phyloP scores from a whole-genome alignment of 768 basidiomycete genomes.

The Termitomyces sp. region DNA sequence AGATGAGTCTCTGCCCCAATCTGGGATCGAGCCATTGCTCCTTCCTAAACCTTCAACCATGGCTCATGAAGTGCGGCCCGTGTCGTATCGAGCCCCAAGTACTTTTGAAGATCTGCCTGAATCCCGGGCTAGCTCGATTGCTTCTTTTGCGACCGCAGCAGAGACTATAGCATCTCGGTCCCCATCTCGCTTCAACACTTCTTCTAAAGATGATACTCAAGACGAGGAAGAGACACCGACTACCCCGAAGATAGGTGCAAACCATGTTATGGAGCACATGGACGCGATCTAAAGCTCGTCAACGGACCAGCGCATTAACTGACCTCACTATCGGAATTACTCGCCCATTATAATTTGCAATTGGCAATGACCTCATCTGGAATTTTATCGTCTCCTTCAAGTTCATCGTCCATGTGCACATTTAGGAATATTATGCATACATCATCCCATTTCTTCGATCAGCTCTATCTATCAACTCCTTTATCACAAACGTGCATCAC shows the following conservation, averaged over 20 bases:
- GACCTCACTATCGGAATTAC: background rate
- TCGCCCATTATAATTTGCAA: no score
- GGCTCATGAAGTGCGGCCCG: constrained; percentile 1
- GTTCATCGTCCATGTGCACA: background rate
- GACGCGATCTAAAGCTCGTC: background rate
- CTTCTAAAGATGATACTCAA: constrained; percentile 3
- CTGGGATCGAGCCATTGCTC: background rate
- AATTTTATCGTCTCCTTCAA: no score
- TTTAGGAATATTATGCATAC: background rate
- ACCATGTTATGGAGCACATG: constrained; percentile 4
- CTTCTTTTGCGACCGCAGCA: constrained; percentile 30
- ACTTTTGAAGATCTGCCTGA: constrained; percentile 2
- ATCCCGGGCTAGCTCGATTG: constrained; percentile 23
- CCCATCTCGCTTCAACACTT: background rate
- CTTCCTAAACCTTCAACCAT: constrained; percentile 7
- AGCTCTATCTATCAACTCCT: background rate
- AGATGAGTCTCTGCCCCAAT: background rate
- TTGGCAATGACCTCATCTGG: background rate
- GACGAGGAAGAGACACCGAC: constrained; percentile 8
- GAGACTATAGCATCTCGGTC: constrained; percentile 22
- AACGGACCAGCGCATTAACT: background rate
- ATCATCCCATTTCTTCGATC: background rate
- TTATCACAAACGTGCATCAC: background rate
- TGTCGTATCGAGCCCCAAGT: constrained; percentile 12
- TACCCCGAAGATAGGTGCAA: constrained; percentile 10